Evolutionary conservation across 2,329 filamentous ascomycete genomes (phyloP), one percentile per base, ranked within the genome.

Genomic region (Aspergillus sp.): DNA sequence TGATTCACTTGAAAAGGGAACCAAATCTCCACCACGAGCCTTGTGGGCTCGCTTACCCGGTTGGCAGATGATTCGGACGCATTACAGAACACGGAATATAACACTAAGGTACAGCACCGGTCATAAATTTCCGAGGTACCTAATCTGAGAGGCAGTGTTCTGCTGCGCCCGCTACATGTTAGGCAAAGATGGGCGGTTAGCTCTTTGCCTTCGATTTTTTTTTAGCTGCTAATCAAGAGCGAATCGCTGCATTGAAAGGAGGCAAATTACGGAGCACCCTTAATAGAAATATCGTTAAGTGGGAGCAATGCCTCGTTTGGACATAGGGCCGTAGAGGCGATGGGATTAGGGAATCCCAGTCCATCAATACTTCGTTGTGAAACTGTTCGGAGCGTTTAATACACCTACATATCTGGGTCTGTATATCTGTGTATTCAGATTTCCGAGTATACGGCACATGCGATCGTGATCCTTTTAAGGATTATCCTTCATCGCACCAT

Each of bases 81-180:
- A 31, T 52, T 31, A 36, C 31, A 12, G 31, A 36, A 36, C 11
- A 36, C 32, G 24, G 24, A 24, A 24, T 24, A 24, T 24, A 24
- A 24, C 24, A 24, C 24, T 24, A 24, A 24, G 24, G 24, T 29
- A 29, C 26, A 7, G 26, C 26, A 29, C 2, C 7, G 26, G 26
- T 29, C 26, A 7, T 7, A 29, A 29, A 29, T 7, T 7, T 29
- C 26, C 26, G 26, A 29, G 26, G 39, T 42, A 42, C 39, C 14
- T 14, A 46, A 6, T 18, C 9, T 10, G 10, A 16, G 36, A 42
- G 36, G 36, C 36, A n/a, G 36, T 42, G 36, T n/a, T 56, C 22
- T 59, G 46, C 52, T 51, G 47, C 59, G 36, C 22, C 45, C 20
- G 46, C 46, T 58, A 61, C 58, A 56, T 52, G 57, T 58, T 53